Percentiles rank a stretch among this genome's conserved stretches.
phyloP scores from a whole-genome alignment of 345 rosid species.

The Passiflora organensis region DNA sequence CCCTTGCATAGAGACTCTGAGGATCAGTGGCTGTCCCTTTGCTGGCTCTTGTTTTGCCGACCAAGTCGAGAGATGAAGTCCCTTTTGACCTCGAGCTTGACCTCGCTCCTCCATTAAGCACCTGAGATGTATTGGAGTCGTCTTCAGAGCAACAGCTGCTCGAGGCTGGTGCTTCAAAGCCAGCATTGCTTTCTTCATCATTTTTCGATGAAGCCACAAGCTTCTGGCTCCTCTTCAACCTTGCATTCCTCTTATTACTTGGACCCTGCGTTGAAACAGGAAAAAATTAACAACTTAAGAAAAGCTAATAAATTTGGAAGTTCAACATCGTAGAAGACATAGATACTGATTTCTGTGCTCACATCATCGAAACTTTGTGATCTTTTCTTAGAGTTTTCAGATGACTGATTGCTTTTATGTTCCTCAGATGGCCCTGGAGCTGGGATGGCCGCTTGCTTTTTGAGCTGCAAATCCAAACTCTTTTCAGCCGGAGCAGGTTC shows the following conservation, averaged over 20 bases:
- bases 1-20: constrained; percentile 84
- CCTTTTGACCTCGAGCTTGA: constrained; percentile 39
- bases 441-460: constrained; percentile 22
- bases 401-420: constrained; percentile 26
- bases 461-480: constrained; percentile 9
- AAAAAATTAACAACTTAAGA: neutral
- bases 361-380: constrained; percentile 39
- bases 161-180: constrained; percentile 24
- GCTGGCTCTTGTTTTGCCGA: constrained; percentile 68
- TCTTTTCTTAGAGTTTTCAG: constrained; percentile 53
- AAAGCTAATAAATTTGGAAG: neutral
- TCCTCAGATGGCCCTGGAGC: constrained; percentile 22
- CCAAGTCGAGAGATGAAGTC: constrained; percentile 36
- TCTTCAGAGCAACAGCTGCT: constrained; percentile 55
- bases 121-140: constrained; percentile 44
- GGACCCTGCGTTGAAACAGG: constrained; percentile 25
- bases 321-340: neutral
- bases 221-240: constrained; percentile 36
- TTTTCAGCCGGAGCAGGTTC: constrained; percentile 25
- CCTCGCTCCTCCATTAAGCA: constrained; percentile 30
- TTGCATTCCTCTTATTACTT: constrained; percentile 39
- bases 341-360: constrained; percentile 22
- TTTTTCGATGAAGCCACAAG: constrained; percentile 18
- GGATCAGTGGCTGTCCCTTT: constrained; percentile 79
- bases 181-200: constrained; percentile 35